phyloP scores from a whole-genome alignment of 225 moss, liverwort and hornwort species.

The Sphagnum tenellum region DNA sequence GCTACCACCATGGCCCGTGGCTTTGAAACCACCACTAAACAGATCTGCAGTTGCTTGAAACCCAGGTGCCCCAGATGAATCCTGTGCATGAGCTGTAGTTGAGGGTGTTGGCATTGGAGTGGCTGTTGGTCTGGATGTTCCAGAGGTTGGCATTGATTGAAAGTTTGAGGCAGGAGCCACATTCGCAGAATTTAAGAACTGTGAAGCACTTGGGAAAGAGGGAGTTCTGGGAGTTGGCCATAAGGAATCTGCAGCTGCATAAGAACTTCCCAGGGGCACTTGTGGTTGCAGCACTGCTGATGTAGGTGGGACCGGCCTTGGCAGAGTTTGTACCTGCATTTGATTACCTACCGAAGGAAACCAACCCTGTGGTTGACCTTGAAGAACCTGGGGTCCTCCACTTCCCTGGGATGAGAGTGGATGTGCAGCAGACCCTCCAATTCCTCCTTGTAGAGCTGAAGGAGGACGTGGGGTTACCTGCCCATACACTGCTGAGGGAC shows the following conservation, averaged over 20 bases:
- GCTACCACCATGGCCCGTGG: conserved; percentile 18
- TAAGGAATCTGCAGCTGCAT: no score
- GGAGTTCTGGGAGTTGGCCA: no score
- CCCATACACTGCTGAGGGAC: conserved; percentile 21
- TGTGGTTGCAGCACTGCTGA: no score
- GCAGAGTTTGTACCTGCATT: no score
- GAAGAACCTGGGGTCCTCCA: conserved; percentile 30
- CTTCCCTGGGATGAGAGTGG: no score
- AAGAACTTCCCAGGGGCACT: no score
- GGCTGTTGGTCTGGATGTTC: conserved; percentile 18
- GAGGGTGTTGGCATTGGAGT: conserved; percentile 19
- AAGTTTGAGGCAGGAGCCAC: conserved; percentile 17
- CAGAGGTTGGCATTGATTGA: conserved; percentile 15
- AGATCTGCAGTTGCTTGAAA: conserved; percentile 46
- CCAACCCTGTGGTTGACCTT: conserved; percentile 35
- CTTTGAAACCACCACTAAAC: conserved; percentile 46
- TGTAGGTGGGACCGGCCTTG: no score
- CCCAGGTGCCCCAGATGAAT: conserved; percentile 31
- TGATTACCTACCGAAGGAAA: conserved; percentile 13
- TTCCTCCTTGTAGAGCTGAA: conserved; percentile 19
- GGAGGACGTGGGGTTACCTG: conserved; percentile 1
- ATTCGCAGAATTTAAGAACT: conserved; percentile 14
- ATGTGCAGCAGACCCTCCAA: conserved; percentile 28
- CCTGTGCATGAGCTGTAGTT: conserved; percentile 15
- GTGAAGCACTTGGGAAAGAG: no score